Conservation (phyloP, 495 filamentous ascomycete genomes). For the Neurospora africana region DNA sequence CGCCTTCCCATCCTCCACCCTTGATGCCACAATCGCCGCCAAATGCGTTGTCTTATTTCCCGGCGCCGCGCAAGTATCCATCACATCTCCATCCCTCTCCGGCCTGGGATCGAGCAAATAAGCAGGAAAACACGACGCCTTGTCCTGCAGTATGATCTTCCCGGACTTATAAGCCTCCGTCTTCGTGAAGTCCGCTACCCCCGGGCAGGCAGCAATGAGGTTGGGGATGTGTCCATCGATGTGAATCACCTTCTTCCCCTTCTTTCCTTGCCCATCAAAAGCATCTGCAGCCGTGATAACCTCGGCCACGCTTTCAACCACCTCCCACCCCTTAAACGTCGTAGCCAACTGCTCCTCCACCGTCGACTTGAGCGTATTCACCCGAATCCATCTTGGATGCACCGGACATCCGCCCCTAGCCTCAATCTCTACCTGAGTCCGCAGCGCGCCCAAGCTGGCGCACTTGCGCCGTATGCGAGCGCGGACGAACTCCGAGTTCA, state of each 20-base stretch:
- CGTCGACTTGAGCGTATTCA: slow-evolving; percentile 68
- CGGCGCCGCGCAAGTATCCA: slow-evolving; percentile 88
- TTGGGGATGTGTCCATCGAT: slow-evolving; percentile 73
- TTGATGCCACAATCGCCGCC: slow-evolving; percentile 49
- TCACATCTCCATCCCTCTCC: slow-evolving; percentile 55
- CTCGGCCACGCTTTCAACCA: slow-evolving; percentile 36
- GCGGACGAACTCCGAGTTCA: slow-evolving; percentile 72
- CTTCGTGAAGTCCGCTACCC: slow-evolving; percentile 49
- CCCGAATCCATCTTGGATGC: slow-evolving; percentile 78
- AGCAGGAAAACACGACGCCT: slow-evolving; percentile 92
- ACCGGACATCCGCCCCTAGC: slow-evolving; percentile 14
- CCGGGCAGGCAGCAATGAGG: slow-evolving; percentile 65
- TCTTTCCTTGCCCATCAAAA: background rate
- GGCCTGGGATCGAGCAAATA: slow-evolving; percentile 58
- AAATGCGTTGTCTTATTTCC: slow-evolving; percentile 97
- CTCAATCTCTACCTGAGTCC: slow-evolving; percentile 41
- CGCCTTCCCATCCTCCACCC: background rate
- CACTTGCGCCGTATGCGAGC: slow-evolving; percentile 62
- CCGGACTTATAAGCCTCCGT: slow-evolving; percentile 63
- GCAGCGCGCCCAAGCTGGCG: slow-evolving; percentile 51
- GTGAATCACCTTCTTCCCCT: slow-evolving; percentile 26
- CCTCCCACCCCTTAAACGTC: slow-evolving; percentile 52
- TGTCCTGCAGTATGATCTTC: slow-evolving; percentile 83
- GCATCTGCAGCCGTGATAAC: slow-evolving; percentile 19
- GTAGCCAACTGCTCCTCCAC: slow-evolving; percentile 56